A percentile compares a stretch with the other conserved stretches of the same genome.
Conservation (phyloP, 352 stramenopile species). For the Phytophthora crassamura region DNA sequence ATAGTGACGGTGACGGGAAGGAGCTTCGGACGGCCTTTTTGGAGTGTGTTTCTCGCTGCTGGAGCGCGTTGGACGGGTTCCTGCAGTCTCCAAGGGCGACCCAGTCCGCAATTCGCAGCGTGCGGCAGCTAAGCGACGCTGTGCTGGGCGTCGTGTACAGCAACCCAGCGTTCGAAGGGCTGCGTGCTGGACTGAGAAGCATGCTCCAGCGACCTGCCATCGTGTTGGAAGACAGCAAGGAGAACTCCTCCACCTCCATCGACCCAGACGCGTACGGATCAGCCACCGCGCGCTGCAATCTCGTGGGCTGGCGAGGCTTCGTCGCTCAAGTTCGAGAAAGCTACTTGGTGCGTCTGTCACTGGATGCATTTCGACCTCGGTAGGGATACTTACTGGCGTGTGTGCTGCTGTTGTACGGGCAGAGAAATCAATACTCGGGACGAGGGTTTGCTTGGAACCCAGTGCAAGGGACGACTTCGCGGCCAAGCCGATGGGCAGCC, state of each 20-base stretch:
- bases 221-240: slow-evolving; percentile 26
- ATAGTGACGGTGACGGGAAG: slow-evolving; percentile 16
- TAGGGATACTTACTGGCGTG: slow-evolving; percentile 5
- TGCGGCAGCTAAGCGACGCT: slow-evolving; percentile 27
- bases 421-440: slow-evolving; percentile 30
- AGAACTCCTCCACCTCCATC: slow-evolving; percentile 8
- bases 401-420: slow-evolving; percentile 7
- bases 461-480: not conserved
- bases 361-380: not conserved
- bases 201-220: slow-evolving; percentile 29
- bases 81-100: slow-evolving; percentile 16
- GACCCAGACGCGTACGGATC: not conserved
- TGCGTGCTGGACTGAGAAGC: slow-evolving; percentile 16
- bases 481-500: slow-evolving; percentile 17
- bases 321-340: slow-evolving; percentile 38
- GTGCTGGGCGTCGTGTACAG: slow-evolving; percentile 29
- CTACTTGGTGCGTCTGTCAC: slow-evolving; percentile 28
- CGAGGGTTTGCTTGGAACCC: slow-evolving; percentile 11
- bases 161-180: slow-evolving; percentile 13
- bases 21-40: slow-evolving; percentile 24
- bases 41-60: slow-evolving; percentile 24
- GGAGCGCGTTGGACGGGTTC: slow-evolving; percentile 18
- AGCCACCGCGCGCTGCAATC: slow-evolving; percentile 25
- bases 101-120: slow-evolving; percentile 19
- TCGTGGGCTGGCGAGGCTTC: slow-evolving; percentile 31